Percentiles rank a stretch among this genome's conserved stretches.
Conservation (phyloP, 1,284 basidiomycete species). For the Mycocalia duriaeana region DNA sequence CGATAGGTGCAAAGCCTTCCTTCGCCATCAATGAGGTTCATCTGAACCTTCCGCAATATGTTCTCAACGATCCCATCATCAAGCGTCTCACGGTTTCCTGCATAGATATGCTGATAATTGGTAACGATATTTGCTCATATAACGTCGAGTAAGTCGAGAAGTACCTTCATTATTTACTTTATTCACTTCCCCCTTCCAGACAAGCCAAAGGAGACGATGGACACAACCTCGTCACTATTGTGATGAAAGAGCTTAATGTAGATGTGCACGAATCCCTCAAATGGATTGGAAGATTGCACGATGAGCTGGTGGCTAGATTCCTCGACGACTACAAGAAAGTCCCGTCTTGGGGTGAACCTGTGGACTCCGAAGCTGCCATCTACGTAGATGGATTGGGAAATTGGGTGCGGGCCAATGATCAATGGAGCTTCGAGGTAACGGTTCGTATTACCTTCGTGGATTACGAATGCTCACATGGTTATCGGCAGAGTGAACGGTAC, state of each 20-base stretch:
- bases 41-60: constrained; percentile 37
- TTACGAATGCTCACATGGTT: not conserved
- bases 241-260: constrained; percentile 32
- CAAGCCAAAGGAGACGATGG: constrained; percentile 37
- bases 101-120: constrained; percentile 38
- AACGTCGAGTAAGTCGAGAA: not conserved
- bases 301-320: constrained; percentile 23
- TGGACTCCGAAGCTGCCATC: constrained; percentile 24
- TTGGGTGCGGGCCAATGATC: constrained; percentile 37
- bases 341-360: constrained; percentile 27
- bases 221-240: constrained; percentile 40
- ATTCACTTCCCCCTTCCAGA: constrained; percentile 36
- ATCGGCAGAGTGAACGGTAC: constrained; percentile 29
- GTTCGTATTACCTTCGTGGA: not conserved
- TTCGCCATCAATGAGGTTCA: constrained; percentile 33
- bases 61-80: constrained; percentile 34
- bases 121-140: constrained; percentile 25
- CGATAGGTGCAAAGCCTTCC: constrained; percentile 37
- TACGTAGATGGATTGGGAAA: constrained; percentile 39
- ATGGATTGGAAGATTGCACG: constrained; percentile 23
- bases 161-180: constrained; percentile 22
- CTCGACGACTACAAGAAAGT: constrained; percentile 15
- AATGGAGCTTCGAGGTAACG: constrained; percentile 33
- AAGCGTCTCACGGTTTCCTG: constrained; percentile 24
- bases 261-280: constrained; percentile 30